These are phyloP conservation scores for Diutina catenulata DNA, from an alignment of 1,139 yeast genomes.

Conservation along the genomic window DNA sequence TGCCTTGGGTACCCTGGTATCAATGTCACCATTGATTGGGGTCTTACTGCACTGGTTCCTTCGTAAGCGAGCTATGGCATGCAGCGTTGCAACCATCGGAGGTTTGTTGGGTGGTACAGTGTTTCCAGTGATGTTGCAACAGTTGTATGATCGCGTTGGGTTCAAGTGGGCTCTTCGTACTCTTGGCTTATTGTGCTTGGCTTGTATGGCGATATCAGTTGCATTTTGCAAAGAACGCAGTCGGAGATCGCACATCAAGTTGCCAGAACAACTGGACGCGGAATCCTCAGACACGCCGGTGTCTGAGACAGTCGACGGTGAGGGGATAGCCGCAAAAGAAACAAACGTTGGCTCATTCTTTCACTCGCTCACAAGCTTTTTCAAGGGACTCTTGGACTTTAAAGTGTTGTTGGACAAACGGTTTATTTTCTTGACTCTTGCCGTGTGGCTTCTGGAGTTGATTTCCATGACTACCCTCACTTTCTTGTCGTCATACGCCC, in stretches of 20 bases:
- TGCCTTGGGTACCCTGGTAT: slow-evolving; percentile 46
- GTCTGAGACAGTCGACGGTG: too few relatives aligned
- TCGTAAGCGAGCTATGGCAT: slow-evolving; percentile 41
- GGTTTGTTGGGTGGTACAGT: slow-evolving; percentile 54
- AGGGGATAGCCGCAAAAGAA: too few relatives aligned
- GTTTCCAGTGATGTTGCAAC: slow-evolving; percentile 43
- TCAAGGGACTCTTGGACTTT: slow-evolving; percentile 25
- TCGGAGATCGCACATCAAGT: too few relatives aligned
- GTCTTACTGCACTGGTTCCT: slow-evolving; percentile 53
- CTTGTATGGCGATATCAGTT: slow-evolving; percentile 18
- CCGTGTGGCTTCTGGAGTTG: slow-evolving; percentile 36
- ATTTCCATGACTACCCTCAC: slow-evolving; percentile 30
- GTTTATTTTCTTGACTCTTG: slow-evolving; percentile 27
- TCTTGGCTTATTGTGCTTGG: slow-evolving; percentile 37
- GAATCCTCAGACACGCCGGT: too few relatives aligned
- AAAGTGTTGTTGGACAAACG: slow-evolving; percentile 27
- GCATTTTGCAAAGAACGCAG: slow-evolving; percentile 8
- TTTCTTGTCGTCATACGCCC: slow-evolving; percentile 7
- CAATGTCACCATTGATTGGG: slow-evolving; percentile 49
- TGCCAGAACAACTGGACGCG: too few relatives aligned
- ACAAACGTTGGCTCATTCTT: too few relatives aligned
- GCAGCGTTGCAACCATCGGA: slow-evolving; percentile 48
- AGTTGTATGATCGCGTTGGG: slow-evolving; percentile 35
- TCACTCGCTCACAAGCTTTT: too few relatives aligned
- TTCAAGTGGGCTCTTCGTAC: slow-evolving; percentile 53